These are phyloP conservation scores for Penicillium salamii DNA, from an alignment of 495 filamentous ascomycete species.

Conservation along the genomic window DNA sequence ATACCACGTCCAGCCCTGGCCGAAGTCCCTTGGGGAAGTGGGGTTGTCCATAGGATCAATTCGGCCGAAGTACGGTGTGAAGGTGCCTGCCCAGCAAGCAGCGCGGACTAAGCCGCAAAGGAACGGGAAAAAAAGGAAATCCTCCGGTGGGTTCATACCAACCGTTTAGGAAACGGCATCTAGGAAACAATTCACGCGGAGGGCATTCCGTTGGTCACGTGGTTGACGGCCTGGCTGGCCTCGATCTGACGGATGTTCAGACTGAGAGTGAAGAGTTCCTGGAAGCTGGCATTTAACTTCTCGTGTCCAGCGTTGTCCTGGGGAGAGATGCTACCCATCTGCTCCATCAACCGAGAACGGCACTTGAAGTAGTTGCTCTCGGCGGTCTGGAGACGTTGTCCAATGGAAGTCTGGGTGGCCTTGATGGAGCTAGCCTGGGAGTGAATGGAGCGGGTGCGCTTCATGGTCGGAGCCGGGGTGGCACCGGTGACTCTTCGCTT, in stretches of 20 bases:
- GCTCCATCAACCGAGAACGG: slow-evolving; percentile 40
- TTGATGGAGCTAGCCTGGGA: slow-evolving; percentile 38
- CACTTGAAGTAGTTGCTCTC: slow-evolving; percentile 46
- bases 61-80: slow-evolving; percentile 4
- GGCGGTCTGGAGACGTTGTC: slow-evolving; percentile 44
- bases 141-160: slow-evolving; percentile 1
- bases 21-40: neutral
- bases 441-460: slow-evolving; percentile 45
- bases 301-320: slow-evolving; percentile 46
- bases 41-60: neutral
- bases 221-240: slow-evolving; percentile 42
- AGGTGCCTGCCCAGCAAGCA: slow-evolving; percentile 5
- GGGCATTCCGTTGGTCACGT: slow-evolving; percentile 31
- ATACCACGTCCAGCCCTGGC: slow-evolving; percentile 3
- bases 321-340: slow-evolving; percentile 39
- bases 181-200: slow-evolving; percentile 28
- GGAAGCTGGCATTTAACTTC: slow-evolving; percentile 48
- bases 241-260: slow-evolving; percentile 46
- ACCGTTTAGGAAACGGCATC: slow-evolving; percentile 1
- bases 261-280: slow-evolving; percentile 46
- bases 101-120: neutral
- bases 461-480: slow-evolving; percentile 42
- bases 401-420: slow-evolving; percentile 32
- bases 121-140: neutral
- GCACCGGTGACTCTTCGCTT: slow-evolving; percentile 41